phyloP scores from a whole-genome alignment of 2,329 filamentous ascomycete genomes.

The Talaromyces funiculosus region DNA sequence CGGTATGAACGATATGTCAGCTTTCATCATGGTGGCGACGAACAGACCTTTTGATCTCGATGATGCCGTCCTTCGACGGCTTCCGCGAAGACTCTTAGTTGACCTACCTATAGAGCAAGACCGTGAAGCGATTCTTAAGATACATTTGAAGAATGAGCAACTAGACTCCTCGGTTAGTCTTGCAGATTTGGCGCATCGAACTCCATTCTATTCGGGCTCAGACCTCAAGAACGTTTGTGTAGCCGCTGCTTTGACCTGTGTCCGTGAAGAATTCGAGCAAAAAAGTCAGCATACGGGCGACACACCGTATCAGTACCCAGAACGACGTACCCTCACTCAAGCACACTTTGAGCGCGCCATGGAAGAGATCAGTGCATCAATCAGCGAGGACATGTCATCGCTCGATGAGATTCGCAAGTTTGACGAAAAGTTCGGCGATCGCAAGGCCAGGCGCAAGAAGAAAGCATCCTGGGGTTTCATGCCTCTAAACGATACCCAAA shows the following conservation, averaged over 20 bases:
- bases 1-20: conserved; percentile 73
- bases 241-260: conserved; percentile 45
- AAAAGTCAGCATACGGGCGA: conserved; percentile 32
- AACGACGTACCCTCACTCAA: conserved; percentile 58
- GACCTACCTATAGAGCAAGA: conserved; percentile 45
- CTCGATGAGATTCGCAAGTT: conserved; percentile 86
- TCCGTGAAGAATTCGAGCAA: conserved; percentile 43
- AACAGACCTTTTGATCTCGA: conserved; percentile 95
- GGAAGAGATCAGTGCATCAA: conserved; percentile 83
- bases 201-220: conserved; percentile 47
- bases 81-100: conserved; percentile 46
- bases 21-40: conserved; percentile 97
- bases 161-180: conserved; percentile 39
- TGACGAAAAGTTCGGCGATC: conserved; percentile 89
- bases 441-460: conserved; percentile 60
- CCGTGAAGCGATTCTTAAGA: conserved; percentile 44
- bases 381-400: conserved; percentile 87
- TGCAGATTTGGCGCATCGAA: conserved; percentile 39
- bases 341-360: conserved; percentile 81
- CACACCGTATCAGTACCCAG: conserved; percentile 57
- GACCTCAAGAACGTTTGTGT: conserved; percentile 50
- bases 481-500: conserved; percentile 29
- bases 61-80: conserved; percentile 47
- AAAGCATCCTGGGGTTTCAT: conserved; percentile 49
- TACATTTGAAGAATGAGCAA: conserved; percentile 45